Base-by-base conservation (phyloP, 2,329 filamentous ascomycete species). In the Beauveria asiatica region DNA sequence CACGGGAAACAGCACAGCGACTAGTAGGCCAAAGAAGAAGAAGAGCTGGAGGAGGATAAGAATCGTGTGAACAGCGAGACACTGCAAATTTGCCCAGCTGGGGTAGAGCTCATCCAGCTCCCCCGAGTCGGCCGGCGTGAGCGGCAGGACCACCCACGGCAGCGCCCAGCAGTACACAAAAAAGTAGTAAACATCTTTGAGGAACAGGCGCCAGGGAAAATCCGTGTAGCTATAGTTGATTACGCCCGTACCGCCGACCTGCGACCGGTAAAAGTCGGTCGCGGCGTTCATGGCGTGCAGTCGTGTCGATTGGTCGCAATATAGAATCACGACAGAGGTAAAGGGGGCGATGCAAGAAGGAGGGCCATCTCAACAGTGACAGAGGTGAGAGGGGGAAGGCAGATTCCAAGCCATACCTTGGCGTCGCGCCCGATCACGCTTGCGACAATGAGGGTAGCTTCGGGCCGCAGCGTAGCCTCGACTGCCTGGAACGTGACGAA, bases 91-190 rank as follows among this genome's bases (percentile, higher is more conserved):
- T 48, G 73, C 69, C 16, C 67, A 61, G 0, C 81, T 86, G 1
- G 79, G 78, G 62, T 85, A 81, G 19, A 91, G 74, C 73, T 92
- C 89, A 65, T 86, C 84, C 51, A 88, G 74, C 54, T 77, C 66
- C 16, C 75, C 81, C 1, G 81, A 82, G 46, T 76, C 75, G 58
- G 74, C 74, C 1, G 84, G 80, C 16, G 69, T 70, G 8, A 86
- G 49, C 0, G 87, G 87, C 65, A 80, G 75, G n/a, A 89, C 59
- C 41, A 89, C 75, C 69, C 81, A 83, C 2, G 84, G 85, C 21
- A 88, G 68, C 3, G 80, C 78, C 79, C 80, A 83, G 58, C 72
- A 62, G 63, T 80, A 83, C 56, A 73, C 70, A 69, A 83, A 80
- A 70, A 84, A 83, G 66, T 78, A 80, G 66, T 76, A 78, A n/a